Evolutionary conservation across 768 basidiomycete species (phyloP).

Genomic region (Daedaleopsis nitida): DNA sequence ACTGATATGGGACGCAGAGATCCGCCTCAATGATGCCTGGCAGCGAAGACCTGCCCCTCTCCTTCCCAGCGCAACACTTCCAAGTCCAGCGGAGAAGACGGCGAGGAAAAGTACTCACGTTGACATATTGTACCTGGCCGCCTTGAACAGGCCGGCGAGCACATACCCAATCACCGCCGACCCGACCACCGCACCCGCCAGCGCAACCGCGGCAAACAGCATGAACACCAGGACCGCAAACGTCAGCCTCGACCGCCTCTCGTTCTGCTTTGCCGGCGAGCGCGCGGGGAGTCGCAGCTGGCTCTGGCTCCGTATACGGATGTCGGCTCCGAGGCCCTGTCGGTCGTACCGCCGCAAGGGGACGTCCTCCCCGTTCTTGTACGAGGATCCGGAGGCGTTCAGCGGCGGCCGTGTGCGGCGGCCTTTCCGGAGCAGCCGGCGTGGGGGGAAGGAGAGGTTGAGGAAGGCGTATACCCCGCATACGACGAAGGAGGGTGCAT

Average conservation of each 20-base stretch:
- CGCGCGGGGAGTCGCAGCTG: constrained; percentile 11
- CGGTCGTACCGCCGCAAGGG: constrained; percentile 17
- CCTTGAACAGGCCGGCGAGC: constrained; percentile 40
- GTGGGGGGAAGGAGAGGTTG: constrained; percentile 43
- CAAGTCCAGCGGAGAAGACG: neutral
- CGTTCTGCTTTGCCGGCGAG: constrained; percentile 30
- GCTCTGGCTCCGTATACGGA: neutral
- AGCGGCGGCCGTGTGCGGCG: constrained; percentile 1
- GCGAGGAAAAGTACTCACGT: constrained; percentile 34
- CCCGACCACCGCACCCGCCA: constrained; percentile 41
- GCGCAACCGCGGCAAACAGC: constrained; percentile 35
- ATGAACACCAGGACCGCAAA: constrained; percentile 45
- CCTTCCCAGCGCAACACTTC: neutral
- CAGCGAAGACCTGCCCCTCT: neutral
- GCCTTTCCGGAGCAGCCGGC: constrained; percentile 15
- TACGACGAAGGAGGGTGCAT: constrained; percentile 42
- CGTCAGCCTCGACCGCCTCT: constrained; percentile 38
- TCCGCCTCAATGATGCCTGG: neutral
- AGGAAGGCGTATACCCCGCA: constrained; percentile 44
- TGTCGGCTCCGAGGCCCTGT: constrained; percentile 1
- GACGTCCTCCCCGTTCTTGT: constrained; percentile 17
- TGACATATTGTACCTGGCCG: constrained; percentile 41
- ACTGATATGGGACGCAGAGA: too few relatives aligned
- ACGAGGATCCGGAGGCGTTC: constrained; percentile 8
- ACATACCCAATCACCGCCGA: constrained; percentile 42